Evolutionary conservation across 495 filamentous ascomycete genomes (phyloP).

Genomic region (Aspergillus leporis): DNA sequence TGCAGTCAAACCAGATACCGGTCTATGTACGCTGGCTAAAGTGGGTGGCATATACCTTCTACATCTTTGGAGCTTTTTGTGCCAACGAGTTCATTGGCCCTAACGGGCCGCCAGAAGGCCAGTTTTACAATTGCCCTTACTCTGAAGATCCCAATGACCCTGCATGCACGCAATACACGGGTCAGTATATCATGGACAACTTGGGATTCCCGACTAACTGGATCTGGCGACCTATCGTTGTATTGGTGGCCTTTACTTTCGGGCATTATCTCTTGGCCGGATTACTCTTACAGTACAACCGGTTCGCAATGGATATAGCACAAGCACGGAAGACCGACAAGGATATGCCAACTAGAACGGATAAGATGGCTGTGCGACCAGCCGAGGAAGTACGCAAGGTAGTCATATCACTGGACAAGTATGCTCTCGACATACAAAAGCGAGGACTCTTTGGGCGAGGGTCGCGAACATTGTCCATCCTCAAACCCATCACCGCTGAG

Average conservation of each 20-base stretch:
- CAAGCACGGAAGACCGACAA: conserved; percentile 53
- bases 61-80: conserved; percentile 64
- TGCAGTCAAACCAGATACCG: conserved; percentile 68
- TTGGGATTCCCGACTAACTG: conserved; percentile 64
- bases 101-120: conserved; percentile 32
- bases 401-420: conserved; percentile 60
- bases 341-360: conserved; percentile 54
- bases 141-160: conserved; percentile 57
- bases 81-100: conserved; percentile 68
- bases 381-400: conserved; percentile 55
- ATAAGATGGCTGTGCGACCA: conserved; percentile 53
- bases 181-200: conserved; percentile 63
- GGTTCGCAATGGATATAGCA: conserved; percentile 61
- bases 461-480: conserved; percentile 54
- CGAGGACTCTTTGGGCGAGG: conserved; percentile 35
- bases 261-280: conserved; percentile 57
- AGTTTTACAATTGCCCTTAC: conserved; percentile 68
- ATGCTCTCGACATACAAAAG: conserved; percentile 63
- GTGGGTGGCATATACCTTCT: conserved; percentile 58
- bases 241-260: conserved; percentile 56
- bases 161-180: conserved; percentile 64
- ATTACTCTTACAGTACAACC: conserved; percentile 56
- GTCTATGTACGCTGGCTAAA: conserved; percentile 74
- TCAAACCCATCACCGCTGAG: conserved; percentile 60
- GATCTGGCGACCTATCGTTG: conserved; percentile 62